Conservation (phyloP, 1,139 yeast genomes). For the Magnusiomyces clavatus region DNA sequence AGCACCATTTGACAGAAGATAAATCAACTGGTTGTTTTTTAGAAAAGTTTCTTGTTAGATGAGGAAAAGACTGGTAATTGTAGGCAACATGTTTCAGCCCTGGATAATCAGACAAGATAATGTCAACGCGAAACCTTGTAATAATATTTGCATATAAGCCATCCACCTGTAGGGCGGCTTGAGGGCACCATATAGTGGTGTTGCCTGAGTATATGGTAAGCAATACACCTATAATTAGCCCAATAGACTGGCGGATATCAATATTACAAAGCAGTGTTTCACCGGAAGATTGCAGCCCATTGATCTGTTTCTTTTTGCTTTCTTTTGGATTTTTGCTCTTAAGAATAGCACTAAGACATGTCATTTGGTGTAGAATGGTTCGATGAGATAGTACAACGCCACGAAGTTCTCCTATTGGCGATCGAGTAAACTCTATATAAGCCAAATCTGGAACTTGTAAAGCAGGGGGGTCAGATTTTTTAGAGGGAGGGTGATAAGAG, state of each 20-base stretch:
- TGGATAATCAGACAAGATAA: slow-evolving; percentile 76
- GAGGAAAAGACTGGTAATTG: slow-evolving; percentile 88
- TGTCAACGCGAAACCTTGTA: slow-evolving; percentile 61
- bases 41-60: slow-evolving; percentile 68
- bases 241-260: slow-evolving; percentile 83
- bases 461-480: slow-evolving; percentile 54
- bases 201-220: slow-evolving; percentile 84
- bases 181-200: slow-evolving; percentile 73
- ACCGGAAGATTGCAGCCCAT: slow-evolving; percentile 24
- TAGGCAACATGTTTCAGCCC: slow-evolving; percentile 90
- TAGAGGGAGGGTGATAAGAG: slow-evolving; percentile 50
- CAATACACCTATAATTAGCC: slow-evolving; percentile 72
- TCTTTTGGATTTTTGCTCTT: slow-evolving; percentile 21
- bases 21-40: slow-evolving; percentile 75
- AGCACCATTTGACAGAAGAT: slow-evolving; percentile 77
- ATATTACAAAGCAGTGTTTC: slow-evolving; percentile 52
- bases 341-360: slow-evolving; percentile 59
- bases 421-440: slow-evolving; percentile 84
- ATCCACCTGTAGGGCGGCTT: slow-evolving; percentile 63
- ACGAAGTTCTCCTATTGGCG: slow-evolving; percentile 84
- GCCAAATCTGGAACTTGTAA: slow-evolving; percentile 73
- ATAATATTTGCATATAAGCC: slow-evolving; percentile 83
- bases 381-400: slow-evolving; percentile 92
- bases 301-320: neutral
- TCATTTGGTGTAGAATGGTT: slow-evolving; percentile 84